Evolutionary conservation across 2,329 filamentous ascomycete species (phyloP), one percentile per base, ranked within the genome.

Genomic region (Paramyrothecium roridum): DNA sequence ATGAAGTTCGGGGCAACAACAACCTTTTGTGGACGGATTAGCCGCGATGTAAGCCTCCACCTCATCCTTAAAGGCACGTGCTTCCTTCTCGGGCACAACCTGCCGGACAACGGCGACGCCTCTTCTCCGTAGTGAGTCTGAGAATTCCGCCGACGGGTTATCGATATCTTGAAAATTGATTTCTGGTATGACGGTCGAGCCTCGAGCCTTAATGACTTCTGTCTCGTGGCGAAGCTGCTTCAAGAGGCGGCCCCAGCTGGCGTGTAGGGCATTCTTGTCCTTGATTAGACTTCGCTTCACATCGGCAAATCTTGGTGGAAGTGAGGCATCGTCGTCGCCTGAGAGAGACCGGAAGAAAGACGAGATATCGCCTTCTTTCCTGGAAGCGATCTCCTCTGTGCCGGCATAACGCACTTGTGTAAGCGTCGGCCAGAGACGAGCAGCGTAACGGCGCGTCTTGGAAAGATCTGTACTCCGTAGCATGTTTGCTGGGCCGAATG

Each of bases 31-130:
- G 6, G 26, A 30, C 6, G 26, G 72, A 61, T 86, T 86, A 19
- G 74, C 72, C 11, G 71, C 66, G n/a, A 86, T 75, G 61, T 87
- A 87, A 6, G 78, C 73, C 54, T 76, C 71, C 10, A 80, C 73
- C 46, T 80, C 74, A 19, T 73, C 67, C 63, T 85, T 85, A 65
- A 78, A 81, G 17, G 70, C 48, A n/a, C 50, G 40, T 30, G 65
- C 67, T 23, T 65, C 61, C 17, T 60, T 51, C 17, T 56, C 60
- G 10, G 67, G 61, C 10, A 73, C 59, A 22, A 73, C 70, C 10
- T 62, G 63, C n/a, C 66, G 61, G 48, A 73, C 60, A 12, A 73
- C 62, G 19, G 64, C 70, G 40, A 67, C 65, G 50, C 70, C 70
- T 7, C 67, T 63, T 12, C 60, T 61, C 43, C 63, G 65, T n/a